phyloP scores from a whole-genome alignment of 805 yeast genomes.

The Suhomyces emberorum region DNA sequence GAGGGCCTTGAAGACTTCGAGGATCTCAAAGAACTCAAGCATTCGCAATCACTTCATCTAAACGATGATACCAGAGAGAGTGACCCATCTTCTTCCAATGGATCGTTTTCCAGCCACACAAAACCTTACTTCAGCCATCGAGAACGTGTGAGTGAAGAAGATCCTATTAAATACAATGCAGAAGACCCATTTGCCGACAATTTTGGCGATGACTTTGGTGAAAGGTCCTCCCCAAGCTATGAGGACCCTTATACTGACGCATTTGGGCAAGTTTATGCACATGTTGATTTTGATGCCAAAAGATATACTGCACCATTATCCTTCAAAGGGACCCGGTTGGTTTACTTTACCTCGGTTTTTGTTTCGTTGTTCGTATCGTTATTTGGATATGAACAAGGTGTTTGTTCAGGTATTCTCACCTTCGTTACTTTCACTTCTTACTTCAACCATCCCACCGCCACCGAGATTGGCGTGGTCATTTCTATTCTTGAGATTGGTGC shows the following conservation, averaged over 20 bases:
- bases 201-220: background rate
- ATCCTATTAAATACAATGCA: background rate
- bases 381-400: slow-evolving; percentile 61
- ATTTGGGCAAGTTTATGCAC: slow-evolving; percentile 33
- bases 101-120: slow-evolving; percentile 3
- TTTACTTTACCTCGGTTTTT: slow-evolving; percentile 44
- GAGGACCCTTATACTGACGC: slow-evolving; percentile 17
- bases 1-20: background rate
- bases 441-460: slow-evolving; percentile 70
- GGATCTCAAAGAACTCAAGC: too few relatives aligned
- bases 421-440: slow-evolving; percentile 66
- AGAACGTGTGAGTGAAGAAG: slow-evolving; percentile 3
- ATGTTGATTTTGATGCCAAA: slow-evolving; percentile 35
- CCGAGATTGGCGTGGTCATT: slow-evolving; percentile 80
- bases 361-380: slow-evolving; percentile 42
- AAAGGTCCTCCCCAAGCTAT: too few relatives aligned
- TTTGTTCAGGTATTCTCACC: slow-evolving; percentile 82
- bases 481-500: slow-evolving; percentile 91
- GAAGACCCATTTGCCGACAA: background rate
- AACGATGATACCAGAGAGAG: too few relatives aligned
- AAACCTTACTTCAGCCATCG: slow-evolving; percentile 1
- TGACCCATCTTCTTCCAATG: background rate
- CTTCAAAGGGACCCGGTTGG: slow-evolving; percentile 39
- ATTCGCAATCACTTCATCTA: too few relatives aligned
- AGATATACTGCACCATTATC: slow-evolving; percentile 27